phyloP scores from a whole-genome alignment of 75 land plant species.

The Selaginella moellendorffii region DNA sequence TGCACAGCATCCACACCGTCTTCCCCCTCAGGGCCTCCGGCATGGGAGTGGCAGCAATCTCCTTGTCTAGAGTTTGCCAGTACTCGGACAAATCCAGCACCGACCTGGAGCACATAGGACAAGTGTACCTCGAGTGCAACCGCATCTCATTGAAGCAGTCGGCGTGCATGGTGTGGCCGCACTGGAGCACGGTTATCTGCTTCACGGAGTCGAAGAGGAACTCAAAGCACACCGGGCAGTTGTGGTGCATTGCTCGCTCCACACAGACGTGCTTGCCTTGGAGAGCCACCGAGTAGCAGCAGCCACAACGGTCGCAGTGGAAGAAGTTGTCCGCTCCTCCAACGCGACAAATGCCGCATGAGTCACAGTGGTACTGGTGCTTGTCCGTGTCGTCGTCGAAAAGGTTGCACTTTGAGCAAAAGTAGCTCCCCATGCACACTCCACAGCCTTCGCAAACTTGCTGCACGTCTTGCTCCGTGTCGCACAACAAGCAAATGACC shows the following conservation, averaged over 20 bases:
- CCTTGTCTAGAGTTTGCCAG: not conserved
- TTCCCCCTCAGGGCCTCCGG: not conserved
- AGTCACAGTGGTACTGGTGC: slow-evolving; percentile 79
- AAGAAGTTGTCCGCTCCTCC: slow-evolving; percentile 89
- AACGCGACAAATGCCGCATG: slow-evolving; percentile 79
- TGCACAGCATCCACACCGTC: not conserved
- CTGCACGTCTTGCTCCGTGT: slow-evolving; percentile 61
- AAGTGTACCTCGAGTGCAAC: slow-evolving; percentile 45
- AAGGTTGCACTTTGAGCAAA: slow-evolving; percentile 65
- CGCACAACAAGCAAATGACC: slow-evolving; percentile 85
- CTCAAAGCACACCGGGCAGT: slow-evolving; percentile 28
- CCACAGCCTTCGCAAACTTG: slow-evolving; percentile 75
- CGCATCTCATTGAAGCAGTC: slow-evolving; percentile 77
- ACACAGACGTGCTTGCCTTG: not conserved
- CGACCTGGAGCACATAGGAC: not conserved
- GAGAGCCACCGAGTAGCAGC: not conserved
- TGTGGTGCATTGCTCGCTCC: not conserved
- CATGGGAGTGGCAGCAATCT: slow-evolving; percentile 45
- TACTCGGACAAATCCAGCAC: not conserved
- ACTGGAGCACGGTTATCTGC: slow-evolving; percentile 57
- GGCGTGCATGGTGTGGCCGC: slow-evolving; percentile 91
- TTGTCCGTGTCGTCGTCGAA: slow-evolving; percentile 72
- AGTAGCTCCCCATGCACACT: slow-evolving; percentile 82
- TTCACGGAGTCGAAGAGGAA: slow-evolving; percentile 89
- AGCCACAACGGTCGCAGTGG: slow-evolving; percentile 72